phyloP scores from a whole-genome alignment of 257 asterid species.

The Nemophila menziesii region DNA sequence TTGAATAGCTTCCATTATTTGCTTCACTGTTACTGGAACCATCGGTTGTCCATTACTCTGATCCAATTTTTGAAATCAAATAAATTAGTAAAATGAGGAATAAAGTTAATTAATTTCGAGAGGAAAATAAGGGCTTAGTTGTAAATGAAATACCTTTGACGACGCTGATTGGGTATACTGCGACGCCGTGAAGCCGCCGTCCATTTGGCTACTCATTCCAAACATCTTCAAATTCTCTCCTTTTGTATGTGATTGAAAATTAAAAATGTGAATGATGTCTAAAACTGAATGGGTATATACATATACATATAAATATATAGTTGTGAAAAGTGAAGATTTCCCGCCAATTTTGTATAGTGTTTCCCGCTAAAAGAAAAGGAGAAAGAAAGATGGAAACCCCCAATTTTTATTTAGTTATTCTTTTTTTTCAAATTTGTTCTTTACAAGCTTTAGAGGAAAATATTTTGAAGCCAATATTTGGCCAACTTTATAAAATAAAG shows the following conservation, averaged over 20 bases:
- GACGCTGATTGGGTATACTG: conserved; percentile 2
- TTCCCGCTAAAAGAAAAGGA: conserved; percentile 31
- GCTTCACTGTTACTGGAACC: conserved; percentile 75
- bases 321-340: conserved; percentile 1
- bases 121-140: background rate
- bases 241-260: background rate
- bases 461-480: no score
- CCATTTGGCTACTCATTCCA: conserved; percentile 49
- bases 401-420: no score
- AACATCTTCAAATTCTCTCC: conserved; percentile 23
- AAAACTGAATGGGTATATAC: background rate
- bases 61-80: background rate
- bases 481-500: no score
- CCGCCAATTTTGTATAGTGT: conserved; percentile 16
- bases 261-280: background rate
- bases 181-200: conserved; percentile 10
- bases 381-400: no score
- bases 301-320: background rate
- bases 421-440: no score
- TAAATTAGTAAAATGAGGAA: background rate
- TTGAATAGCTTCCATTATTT: conserved; percentile 40
- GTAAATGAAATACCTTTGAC: background rate
- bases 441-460: no score
- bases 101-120: background rate
- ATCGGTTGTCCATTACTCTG: conserved; percentile 60